Evolutionary conservation across 129 eudicot genomes (phyloP), one percentile per base, ranked within the genome.

Genomic region (Sambucus nigra): DNA sequence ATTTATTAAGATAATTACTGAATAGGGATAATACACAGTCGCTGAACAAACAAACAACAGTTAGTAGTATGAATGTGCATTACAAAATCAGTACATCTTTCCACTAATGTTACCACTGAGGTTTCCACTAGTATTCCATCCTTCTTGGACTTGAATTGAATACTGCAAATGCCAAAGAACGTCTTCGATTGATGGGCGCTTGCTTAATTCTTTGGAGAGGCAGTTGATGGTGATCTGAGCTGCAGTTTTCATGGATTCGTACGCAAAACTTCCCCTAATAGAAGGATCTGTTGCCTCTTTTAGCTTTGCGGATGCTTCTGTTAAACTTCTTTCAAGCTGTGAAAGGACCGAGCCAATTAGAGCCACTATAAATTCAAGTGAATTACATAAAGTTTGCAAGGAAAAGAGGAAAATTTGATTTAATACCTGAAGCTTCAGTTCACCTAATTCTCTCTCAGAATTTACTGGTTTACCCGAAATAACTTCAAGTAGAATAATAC

Each of bases 101-200:
- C 42, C 42, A 35, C 42, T 35, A 35, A 35, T 12, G 42, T 35
- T 35, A 7, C 42, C 42, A 60, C 79, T 73, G 19, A 89, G 88
- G 67, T 79, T 89, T 24, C 98, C 98, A 52, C 94, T 80, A 79
- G 79, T 89, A 22, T 76, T 72, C 98, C 98, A 89, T 13, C 95
- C 88, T 72, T 89, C 94, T 76, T 91, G 99, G 39, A 86, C 95
- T 66, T 91, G 99, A 54, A 82, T 76, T 4, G 99, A 86, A 39
- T 91, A 91, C 64, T 91, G 95, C 91, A 91, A 72, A 49, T 91
- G 83, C 99, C 99, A 91, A 69, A 91, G 91, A 52, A 85, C 94
- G 53, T 91, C 99, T 32, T 91, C 99, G 3, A 91, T 76, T 3
- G 99, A 74, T 28, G 99, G 99, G 6, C 99, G 89, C 20, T 52